Evolutionary conservation across 2,329 filamentous ascomycete genomes (phyloP), one percentile per base, ranked within the genome.

Genomic region (Fusarium verticillioides): DNA sequence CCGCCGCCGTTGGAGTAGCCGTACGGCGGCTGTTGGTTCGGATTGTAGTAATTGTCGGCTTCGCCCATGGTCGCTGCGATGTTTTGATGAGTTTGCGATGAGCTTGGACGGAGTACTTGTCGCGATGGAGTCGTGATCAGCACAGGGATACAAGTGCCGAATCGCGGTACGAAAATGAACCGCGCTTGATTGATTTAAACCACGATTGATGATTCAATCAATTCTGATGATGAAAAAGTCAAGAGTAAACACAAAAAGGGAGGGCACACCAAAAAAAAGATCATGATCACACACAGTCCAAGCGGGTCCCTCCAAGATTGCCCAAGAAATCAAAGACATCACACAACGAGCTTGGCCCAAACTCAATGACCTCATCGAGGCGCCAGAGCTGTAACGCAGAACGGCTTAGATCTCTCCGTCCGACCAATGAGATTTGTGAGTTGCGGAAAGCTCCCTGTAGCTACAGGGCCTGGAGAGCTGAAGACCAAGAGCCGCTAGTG

Each of bases 41-140:
- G 56, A 46, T 78, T 79, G 70, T 75, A 77, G 72, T 83, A 82
- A 32, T 63, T 75, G 74, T 83, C 81, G 39, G 78, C 73, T 74
- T 82, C 80, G 63, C 80, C 81, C 82, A 83, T 83, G 66, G 60
- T 69, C 69, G 50, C 54, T 58, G 40, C 54, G 37, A n/a, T 73
- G 34, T 21, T 16, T 53, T 7, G 23, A 53, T 53, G 18, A 36
- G 15, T 36, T 36, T 16, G 34, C 34, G 34, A 36, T 36, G 34
- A 36, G 34, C 34, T 36, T 36, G 34, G 34, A 36, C 34, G 15
- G 15, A 36, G 16, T 36, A 16, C 34, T 36, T 9, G 36, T 62
- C 49, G 49, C 42, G 56, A 68, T 69, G 34, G 19, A 43, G 58
- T 62, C 65, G 32, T 56, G 72, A 74, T 74, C 72, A 58, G 60